Evolutionary conservation across 495 filamentous ascomycete species (phyloP), one percentile per base, ranked within the genome.

Genomic region (Acidiella bohemica): DNA sequence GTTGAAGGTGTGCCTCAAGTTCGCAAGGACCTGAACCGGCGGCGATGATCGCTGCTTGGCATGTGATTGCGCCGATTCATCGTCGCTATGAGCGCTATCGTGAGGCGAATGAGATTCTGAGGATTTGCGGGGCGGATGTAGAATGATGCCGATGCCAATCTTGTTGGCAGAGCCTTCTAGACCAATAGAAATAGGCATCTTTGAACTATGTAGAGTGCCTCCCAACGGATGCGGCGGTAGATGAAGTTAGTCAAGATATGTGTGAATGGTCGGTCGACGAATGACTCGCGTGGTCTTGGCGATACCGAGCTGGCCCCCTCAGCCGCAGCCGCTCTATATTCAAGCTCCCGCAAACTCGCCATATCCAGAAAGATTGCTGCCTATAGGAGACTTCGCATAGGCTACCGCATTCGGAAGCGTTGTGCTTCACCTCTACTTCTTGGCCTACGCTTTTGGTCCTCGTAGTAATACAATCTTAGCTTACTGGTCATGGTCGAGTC

Each of bases 151-250:
- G 40, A 96, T 78, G 50, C 90, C 90, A 34, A 97, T 71, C 59
- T 97, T 97, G 69, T 97, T 96, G 63, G 90, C 90, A 32, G 84
- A 93, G 57, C 90, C 88, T 67, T 97, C 90, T 56, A 92, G 82
- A 33, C 92, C 92, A 53, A 97, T 73, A 40, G 84, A 77, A 43
- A 97, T 46, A 5, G 41, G 47, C 47, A 50, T 50, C 4, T 19
- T 25, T 20, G 34, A 18, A 20, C 5, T 8, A 18, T 8, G 8
- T n/a, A 28, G 25, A 28, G 8, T 28, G 25, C 8, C n/a, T 28
- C n/a, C n/a, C n/a, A n/a, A n/a, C n/a, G n/a, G 30, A 32, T 5
- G 30, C 6, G 8, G 17, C 5, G 9, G 32, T 17, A 19, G 13
- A 12, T 11, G 19, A 34, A 3, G 32, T 6, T 18, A 12, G 18